Evolutionary conservation across 371 early-diverging fungal species (phyloP), one percentile per base, ranked within the genome.

Genomic region (Lichtheimia hyalospora): DNA sequence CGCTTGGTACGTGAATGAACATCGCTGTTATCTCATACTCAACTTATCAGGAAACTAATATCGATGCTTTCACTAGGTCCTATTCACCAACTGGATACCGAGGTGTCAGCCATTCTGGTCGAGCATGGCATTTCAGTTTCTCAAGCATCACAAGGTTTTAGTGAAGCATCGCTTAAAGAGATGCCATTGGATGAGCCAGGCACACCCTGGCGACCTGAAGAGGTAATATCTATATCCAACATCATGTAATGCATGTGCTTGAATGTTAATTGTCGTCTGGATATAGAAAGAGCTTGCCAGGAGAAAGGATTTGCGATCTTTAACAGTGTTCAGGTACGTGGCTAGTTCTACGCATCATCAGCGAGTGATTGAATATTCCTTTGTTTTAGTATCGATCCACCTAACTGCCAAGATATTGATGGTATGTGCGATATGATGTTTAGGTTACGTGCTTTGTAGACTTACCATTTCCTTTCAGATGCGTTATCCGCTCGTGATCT

Each of bases 361-460:
- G 16, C 10, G 6, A 34, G 34, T 8, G 28, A 28, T 10, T 34
- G 34, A 8, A 10, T 34, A 49, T 40, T 2, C 42, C 24, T 46
- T 25, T 28, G 60, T 13, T 15, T 48, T 89, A 89, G 91, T 60
- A 94, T 96, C 61, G 96, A 96, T 75, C 96, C 96, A n/a, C 86
- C 83, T 12, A 93, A 92, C 55, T 93, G 96, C 75, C 89, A 91
- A 71, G 96, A 96, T 77, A 94, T 96, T 61, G 96, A 96, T 69
- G 81, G 81, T 79, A 67, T 14, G 48, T 28, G 6, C 3, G n/a
- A 14, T 8, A 1, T 1, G 7, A 5, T 48, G 21, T 18, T 5
- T 18, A 21, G 20, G 18, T 27, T 21, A 10, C 10, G 23, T 12
- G 24, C 8, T 7, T 5, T 16, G 49, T 20, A 23, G n/a, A 40